Evolutionary conservation across 306 rosid genomes (phyloP).

Genomic region (Heteromeles arbutifolia): DNA sequence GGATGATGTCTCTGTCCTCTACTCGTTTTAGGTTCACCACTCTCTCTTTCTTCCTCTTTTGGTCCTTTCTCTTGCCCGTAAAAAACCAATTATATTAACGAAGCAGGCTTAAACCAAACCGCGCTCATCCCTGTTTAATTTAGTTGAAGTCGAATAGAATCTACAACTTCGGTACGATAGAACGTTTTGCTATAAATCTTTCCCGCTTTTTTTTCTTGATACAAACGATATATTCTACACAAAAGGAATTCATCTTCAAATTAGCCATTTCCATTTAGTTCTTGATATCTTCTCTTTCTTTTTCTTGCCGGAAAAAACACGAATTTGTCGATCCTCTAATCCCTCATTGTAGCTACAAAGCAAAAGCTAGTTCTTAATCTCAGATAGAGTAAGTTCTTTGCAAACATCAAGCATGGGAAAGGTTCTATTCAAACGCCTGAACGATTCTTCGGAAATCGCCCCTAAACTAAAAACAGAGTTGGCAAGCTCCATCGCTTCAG

Average conservation of each 20-base stretch:
- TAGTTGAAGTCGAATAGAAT: constrained; percentile 13
- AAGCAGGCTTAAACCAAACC: too few relatives aligned
- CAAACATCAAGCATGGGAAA: constrained; percentile 63
- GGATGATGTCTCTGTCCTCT: too few relatives aligned
- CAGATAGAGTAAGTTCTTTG: constrained; percentile 51
- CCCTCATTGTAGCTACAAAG: not conserved
- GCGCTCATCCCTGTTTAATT: too few relatives aligned
- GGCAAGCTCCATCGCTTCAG: constrained; percentile 66
- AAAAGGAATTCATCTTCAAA: not conserved
- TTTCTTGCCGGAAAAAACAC: not conserved
- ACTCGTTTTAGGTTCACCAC: too few relatives aligned
- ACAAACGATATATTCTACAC: not conserved
- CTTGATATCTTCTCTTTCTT: not conserved
- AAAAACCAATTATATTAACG: too few relatives aligned
- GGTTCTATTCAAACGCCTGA: constrained; percentile 51
- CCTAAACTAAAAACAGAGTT: constrained; percentile 38
- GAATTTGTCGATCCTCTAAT: not conserved
- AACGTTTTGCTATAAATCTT: not conserved
- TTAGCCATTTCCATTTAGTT: not conserved
- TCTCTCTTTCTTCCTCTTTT: too few relatives aligned
- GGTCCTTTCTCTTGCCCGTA: rapidly evolving
- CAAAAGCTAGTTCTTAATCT: constrained; percentile 31
- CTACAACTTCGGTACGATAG: constrained; percentile 19
- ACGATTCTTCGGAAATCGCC: constrained; percentile 47
- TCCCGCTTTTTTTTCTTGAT: not conserved